Base-by-base conservation (phyloP, 768 basidiomycete genomes). In the Collybia nuda region DNA sequence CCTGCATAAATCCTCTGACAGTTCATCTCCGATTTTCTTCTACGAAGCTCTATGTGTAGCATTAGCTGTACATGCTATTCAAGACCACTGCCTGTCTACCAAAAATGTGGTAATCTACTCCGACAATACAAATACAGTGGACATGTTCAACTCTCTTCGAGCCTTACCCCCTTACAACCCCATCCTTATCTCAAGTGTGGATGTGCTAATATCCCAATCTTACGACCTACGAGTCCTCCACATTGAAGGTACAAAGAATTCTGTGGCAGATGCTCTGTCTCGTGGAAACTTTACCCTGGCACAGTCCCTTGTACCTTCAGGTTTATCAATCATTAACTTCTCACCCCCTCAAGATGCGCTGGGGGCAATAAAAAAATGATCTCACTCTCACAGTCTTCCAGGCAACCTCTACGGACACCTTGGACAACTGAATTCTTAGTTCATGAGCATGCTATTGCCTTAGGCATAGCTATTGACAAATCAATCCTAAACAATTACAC, bases 351-450 rank as follows among this genome's bases (percentile, higher is more conserved):
- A 35, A 35, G 9, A 18, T 26, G n/a, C 45, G 54, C 55, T 63
- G 60, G 60, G 63, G 63, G 23, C n/a, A n/a, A 19, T 24, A 8
- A 14, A 44, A 42, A 36, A 46, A 48, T 58, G 55, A 60, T 48
- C n/a, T 21, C 21, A 5, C n/a, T n/a, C 1, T 26, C 23, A 19
- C 21, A 29, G 14, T 28, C 17, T 38, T 50, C 69, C 43, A 54
- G 60, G 57, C 73, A 72, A 46, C 70, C 71, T 1, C 2, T 11
- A 0, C 49, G 66, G 36, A 40, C 21, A 24, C 52, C 67, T 15
- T 75, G 75, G 73, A 42, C 68, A 4, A 22, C 42, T 0, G 65
- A 75, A 35, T 54, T 57, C 3, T 62, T 76, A 3, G 17, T 64
- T 0, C 64, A 57, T 45, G 63, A 66, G 39, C 35, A 53, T 14